These are phyloP conservation scores for Saccharomyces hybrid DNA, from an alignment of 1,139 yeast genomes.

Conservation along the genomic window DNA sequence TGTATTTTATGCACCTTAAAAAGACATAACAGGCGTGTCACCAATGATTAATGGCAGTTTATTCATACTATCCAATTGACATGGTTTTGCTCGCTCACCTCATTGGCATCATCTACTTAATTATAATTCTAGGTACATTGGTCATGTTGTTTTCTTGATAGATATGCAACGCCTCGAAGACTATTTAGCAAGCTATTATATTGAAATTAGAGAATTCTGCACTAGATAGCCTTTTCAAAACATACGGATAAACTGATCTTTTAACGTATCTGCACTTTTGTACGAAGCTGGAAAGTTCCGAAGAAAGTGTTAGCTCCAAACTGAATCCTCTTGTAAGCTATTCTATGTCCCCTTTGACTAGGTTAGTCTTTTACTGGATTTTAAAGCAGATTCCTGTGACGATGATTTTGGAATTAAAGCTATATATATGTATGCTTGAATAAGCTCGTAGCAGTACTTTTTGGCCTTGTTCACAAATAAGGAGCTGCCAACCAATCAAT, in stretches of 20 bases:
- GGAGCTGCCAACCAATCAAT: background rate
- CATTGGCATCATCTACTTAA: background rate
- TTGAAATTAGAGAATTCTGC: background rate
- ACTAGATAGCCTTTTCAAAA: background rate
- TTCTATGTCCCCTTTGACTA: background rate
- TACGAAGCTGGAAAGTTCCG: background rate
- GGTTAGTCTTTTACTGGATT: background rate
- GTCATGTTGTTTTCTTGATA: background rate
- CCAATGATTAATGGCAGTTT: background rate
- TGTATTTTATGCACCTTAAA: background rate
- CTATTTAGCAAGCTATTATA: background rate
- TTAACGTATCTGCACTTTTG: background rate
- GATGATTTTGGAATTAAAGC: background rate
- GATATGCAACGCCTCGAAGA: background rate
- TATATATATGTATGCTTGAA: background rate
- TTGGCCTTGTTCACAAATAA: background rate
- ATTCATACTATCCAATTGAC: background rate
- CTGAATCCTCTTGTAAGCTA: background rate
- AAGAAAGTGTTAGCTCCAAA: background rate
- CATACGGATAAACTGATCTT: background rate
- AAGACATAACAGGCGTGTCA: background rate
- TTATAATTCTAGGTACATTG: background rate
- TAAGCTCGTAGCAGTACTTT: background rate
- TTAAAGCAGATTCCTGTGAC: background rate
- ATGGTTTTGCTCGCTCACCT: background rate